Conservation (phyloP, 345 rosid genomes). For the Melaleuca quinquenervia region DNA sequence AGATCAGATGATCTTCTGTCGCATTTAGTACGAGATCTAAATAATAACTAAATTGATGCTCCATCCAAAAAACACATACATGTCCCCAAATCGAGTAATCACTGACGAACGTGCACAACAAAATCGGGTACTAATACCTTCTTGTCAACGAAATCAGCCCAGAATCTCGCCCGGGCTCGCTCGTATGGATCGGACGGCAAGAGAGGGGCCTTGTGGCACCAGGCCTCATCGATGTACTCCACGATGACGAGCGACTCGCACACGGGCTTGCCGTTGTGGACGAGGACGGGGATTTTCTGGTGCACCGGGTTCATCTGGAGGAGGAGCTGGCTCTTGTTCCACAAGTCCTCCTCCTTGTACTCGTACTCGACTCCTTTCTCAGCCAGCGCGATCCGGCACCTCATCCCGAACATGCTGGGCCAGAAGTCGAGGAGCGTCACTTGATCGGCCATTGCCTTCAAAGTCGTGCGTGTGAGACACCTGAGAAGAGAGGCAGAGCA, state of each 20-base stretch:
- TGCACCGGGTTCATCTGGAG: slow-evolving; percentile 1
- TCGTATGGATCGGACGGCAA: slow-evolving; percentile 7
- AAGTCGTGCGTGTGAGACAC: too few relatives aligned
- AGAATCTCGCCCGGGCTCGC: slow-evolving; percentile 4
- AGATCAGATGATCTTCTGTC: too few relatives aligned
- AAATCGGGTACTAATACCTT: not conserved
- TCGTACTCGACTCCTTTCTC: slow-evolving; percentile 3
- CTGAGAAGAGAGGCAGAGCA: not conserved
- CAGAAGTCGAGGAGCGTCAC: not conserved
- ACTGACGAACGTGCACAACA: too few relatives aligned
- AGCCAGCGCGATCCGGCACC: slow-evolving; percentile 1
- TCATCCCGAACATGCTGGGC: not conserved
- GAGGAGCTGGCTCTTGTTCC: slow-evolving; percentile 1
- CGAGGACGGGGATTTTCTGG: slow-evolving; percentile 6
- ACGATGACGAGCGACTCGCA: slow-evolving; percentile 1
- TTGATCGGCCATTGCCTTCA: not conserved
- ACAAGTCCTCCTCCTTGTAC: not conserved
- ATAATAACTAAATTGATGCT: too few relatives aligned
- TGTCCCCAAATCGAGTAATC: too few relatives aligned
- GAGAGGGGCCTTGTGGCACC: not conserved
- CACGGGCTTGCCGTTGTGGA: slow-evolving; percentile 3
- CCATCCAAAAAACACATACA: too few relatives aligned
- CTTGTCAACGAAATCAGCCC: slow-evolving; percentile 3
- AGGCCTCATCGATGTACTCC: slow-evolving; percentile 9
- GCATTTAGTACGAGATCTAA: too few relatives aligned